These are phyloP conservation scores for Dactylellina cionopaga DNA, from an alignment of 2,329 filamentous ascomycete species.

Conservation along the genomic window DNA sequence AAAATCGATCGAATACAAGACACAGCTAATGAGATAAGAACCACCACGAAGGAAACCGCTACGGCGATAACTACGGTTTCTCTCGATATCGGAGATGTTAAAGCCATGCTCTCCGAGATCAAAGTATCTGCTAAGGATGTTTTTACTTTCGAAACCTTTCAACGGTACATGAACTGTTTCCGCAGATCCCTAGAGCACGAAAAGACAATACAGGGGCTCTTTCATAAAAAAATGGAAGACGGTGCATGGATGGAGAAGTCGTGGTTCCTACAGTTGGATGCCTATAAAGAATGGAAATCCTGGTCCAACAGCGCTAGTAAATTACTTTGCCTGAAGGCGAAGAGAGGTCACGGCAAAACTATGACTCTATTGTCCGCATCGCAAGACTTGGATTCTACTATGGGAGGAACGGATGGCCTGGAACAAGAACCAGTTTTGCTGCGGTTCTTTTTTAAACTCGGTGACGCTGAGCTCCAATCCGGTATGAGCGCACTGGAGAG, in stretches of 20 bases:
- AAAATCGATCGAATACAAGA: not conserved
- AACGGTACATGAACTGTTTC: constrained; percentile 14
- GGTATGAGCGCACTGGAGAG: not conserved
- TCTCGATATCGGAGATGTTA: not conserved
- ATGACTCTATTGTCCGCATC: constrained; percentile 18
- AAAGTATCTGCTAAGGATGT: not conserved
- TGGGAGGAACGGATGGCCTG: not conserved
- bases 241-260: constrained; percentile 4
- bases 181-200: constrained; percentile 12
- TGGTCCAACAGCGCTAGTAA: not conserved
- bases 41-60: not conserved
- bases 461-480: constrained; percentile 17
- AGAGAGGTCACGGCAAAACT: constrained; percentile 27
- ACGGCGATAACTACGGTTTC: not conserved
- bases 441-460: constrained; percentile 27
- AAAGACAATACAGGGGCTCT: not conserved
- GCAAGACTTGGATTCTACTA: not conserved
- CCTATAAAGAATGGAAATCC: constrained; percentile 17
- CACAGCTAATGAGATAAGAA: not conserved
- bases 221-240: constrained; percentile 7
- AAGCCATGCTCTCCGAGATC: not conserved
- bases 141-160: not conserved
- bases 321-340: constrained; percentile 16
- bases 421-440: not conserved
- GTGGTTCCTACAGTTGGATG: constrained; percentile 8